Conservation (phyloP, 169 alveolate species). For the Plasmodium malariae region DNA sequence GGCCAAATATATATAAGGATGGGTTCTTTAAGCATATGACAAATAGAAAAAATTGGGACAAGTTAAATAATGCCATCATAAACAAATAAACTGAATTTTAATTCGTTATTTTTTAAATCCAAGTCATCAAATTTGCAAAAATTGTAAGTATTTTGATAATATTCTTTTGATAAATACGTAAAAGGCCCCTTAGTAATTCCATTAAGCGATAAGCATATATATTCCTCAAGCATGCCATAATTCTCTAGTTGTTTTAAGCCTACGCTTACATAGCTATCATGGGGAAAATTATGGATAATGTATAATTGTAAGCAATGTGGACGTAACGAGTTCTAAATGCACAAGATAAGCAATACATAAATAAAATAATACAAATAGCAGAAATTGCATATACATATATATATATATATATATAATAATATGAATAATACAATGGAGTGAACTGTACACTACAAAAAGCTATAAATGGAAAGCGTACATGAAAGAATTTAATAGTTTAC, state of each 20-base stretch:
- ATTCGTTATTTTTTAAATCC: conserved; percentile 63
- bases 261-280: conserved; percentile 63
- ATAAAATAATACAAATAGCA: neutral
- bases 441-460: too few relatives aligned
- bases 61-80: conserved; percentile 67
- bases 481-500: conserved; percentile 6
- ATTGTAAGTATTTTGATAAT: conserved; percentile 63
- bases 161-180: conserved; percentile 57
- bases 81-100: conserved; percentile 66
- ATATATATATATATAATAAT: neutral
- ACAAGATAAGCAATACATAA: neutral
- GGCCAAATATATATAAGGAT: too few relatives aligned
- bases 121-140: conserved; percentile 72
- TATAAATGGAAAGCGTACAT: too few relatives aligned
- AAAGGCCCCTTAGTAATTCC: conserved; percentile 71
- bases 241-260: conserved; percentile 64
- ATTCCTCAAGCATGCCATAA: conserved; percentile 63
- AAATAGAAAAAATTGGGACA: neutral
- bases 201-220: conserved; percentile 66
- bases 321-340: neutral
- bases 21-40: neutral
- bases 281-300: neutral
- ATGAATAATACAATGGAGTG: too few relatives aligned
- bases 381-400: neutral
- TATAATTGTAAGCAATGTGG: neutral